Conservation (phyloP, 2,329 filamentous ascomycete species). For the Diaporthe citriasiana region DNA sequence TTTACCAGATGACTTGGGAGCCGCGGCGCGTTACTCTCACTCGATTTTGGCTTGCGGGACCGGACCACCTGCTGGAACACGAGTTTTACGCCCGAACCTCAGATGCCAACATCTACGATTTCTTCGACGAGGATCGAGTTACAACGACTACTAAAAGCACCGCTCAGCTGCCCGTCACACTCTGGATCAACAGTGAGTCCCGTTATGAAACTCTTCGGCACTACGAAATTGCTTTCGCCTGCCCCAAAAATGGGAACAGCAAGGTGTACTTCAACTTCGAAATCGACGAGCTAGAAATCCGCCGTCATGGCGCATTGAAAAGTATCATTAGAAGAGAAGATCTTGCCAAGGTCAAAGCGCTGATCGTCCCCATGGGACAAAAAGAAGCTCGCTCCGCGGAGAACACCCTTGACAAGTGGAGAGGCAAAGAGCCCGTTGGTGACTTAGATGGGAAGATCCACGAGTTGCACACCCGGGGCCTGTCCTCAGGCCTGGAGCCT, state of each 20-base stretch:
- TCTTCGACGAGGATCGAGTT: not conserved
- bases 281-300: not conserved
- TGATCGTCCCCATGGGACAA: not conserved
- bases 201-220: not conserved
- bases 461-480: not conserved
- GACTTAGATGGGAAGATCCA: not conserved
- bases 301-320: not conserved
- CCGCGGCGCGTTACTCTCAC: not conserved
- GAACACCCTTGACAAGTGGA: not conserved
- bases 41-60: not conserved
- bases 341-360: not conserved
- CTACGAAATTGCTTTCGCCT: slow-evolving; percentile 1
- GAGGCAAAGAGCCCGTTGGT: no score
- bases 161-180: not conserved
- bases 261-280: slow-evolving; percentile 6
- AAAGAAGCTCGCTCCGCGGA: not conserved
- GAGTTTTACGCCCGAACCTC: not conserved
- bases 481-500: not conserved
- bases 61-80: not conserved
- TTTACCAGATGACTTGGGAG: slow-evolving; percentile 11
- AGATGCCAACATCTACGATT: not conserved
- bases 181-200: slow-evolving; percentile 1
- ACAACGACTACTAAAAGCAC: not conserved
- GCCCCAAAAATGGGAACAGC: not conserved
- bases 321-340: not conserved